phyloP scores from a whole-genome alignment of 139 green algal species.

The Chlorella sp. region DNA sequence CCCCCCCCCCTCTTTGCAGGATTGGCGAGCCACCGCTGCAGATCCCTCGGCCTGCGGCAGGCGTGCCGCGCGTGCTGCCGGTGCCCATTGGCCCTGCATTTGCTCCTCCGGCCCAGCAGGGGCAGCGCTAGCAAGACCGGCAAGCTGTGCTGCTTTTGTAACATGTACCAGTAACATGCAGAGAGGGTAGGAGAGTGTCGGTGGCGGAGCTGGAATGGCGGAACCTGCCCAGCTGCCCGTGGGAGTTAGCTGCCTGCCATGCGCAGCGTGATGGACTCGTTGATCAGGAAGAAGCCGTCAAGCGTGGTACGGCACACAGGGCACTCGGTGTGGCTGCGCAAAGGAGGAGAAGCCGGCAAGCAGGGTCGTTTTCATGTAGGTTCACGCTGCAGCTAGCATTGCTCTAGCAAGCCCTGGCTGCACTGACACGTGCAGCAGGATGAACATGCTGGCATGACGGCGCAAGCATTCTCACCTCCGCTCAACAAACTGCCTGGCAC shows the following conservation, averaged over 20 bases:
- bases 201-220: too few species aligned
- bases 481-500: not conserved
- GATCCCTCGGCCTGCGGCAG: constrained; percentile 51
- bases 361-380: too few species aligned
- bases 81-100: constrained; percentile 38
- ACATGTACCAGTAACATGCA: too few species aligned
- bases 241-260: not conserved
- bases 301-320: constrained; percentile 15
- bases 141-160: too few species aligned
- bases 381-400: not conserved
- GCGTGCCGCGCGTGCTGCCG: constrained; percentile 58
- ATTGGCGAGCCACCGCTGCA: constrained; percentile 62
- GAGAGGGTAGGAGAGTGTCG: too few species aligned
- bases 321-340: constrained; percentile 25
- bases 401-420: not conserved
- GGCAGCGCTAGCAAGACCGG: not conserved
- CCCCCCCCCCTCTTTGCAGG: not conserved
- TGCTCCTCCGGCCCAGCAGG: not conserved
- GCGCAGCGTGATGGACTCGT: not conserved
- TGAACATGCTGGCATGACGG: not conserved
- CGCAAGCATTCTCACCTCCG: not conserved
- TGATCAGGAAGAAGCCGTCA: not conserved
- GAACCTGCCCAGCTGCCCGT: not conserved
- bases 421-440: not conserved
- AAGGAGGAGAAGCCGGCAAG: not conserved